phyloP scores from a whole-genome alignment of 2,329 filamentous ascomycete genomes.

The Rhytidhysteron rufulum region DNA sequence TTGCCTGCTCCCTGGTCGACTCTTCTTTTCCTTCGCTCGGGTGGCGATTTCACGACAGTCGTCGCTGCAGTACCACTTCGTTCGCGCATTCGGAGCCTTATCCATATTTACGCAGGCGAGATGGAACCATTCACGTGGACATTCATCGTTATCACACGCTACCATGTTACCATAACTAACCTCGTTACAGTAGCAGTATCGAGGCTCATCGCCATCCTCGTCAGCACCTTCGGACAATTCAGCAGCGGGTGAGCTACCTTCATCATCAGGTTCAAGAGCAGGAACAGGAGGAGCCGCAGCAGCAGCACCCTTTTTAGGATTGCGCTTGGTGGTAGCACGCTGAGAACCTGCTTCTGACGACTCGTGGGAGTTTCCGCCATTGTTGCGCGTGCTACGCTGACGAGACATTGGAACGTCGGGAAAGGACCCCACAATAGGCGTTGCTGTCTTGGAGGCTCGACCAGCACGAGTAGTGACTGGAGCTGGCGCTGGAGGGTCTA shows the following conservation, averaged over 20 bases:
- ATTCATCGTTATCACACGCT: conserved; percentile 62
- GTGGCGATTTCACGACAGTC: conserved; percentile 30
- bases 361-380: conserved; percentile 33
- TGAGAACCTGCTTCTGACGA: conserved; percentile 37
- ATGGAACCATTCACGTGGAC: conserved; percentile 65
- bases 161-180: conserved; percentile 66
- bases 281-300: conserved; percentile 15
- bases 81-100: conserved; percentile 49
- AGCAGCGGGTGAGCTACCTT: conserved; percentile 6
- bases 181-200: conserved; percentile 64
- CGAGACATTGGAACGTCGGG: conserved; percentile 40
- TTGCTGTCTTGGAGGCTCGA: conserved; percentile 45
- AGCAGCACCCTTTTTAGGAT: conserved; percentile 31
- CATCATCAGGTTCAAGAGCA: conserved; percentile 4
- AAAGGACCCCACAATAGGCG: conserved; percentile 43
- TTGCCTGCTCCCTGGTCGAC: conserved; percentile 31
- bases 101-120: conserved; percentile 60
- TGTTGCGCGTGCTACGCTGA: conserved; percentile 41
- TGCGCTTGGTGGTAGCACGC: conserved; percentile 28
- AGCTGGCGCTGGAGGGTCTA: conserved; percentile 25
- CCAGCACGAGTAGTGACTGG: conserved; percentile 34
- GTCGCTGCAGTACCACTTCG: conserved; percentile 39
- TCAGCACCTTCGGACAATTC: conserved; percentile 24
- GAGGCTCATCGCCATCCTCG: conserved; percentile 50
- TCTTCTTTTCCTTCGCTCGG: conserved; percentile 28